Percentiles rank a stretch among this genome's conserved stretches.
Evolutionary conservation across 805 yeast genomes (phyloP).

Genomic region (Zygotorulaspora sp.): DNA sequence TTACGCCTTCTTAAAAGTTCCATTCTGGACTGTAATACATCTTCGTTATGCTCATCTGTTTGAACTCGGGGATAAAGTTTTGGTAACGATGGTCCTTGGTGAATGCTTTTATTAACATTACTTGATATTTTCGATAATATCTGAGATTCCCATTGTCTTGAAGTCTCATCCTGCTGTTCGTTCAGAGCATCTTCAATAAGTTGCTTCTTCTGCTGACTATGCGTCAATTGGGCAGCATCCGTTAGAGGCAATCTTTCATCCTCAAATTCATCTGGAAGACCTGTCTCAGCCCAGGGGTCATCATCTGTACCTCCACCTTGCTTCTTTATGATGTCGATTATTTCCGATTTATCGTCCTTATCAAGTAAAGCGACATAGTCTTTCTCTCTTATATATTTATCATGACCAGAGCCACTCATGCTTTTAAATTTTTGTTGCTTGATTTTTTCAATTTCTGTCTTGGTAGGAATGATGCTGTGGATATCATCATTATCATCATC

Average conservation of each 20-base stretch:
- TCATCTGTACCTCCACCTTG: slow-evolving; percentile 18
- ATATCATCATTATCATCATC: slow-evolving; percentile 3
- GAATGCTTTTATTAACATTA: not conserved
- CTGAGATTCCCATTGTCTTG: slow-evolving; percentile 20
- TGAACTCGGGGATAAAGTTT: slow-evolving; percentile 5
- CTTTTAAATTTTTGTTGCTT: slow-evolving; percentile 8
- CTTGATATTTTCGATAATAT: slow-evolving; percentile 12
- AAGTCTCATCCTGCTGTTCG: slow-evolving; percentile 6
- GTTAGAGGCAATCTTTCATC: slow-evolving; percentile 30
- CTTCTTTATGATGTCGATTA: slow-evolving; percentile 21
- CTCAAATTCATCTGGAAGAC: slow-evolving; percentile 17
- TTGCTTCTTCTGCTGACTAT: slow-evolving; percentile 12
- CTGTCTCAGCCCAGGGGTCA: slow-evolving; percentile 12
- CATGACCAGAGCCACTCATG: not conserved
- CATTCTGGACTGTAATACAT: slow-evolving; percentile 6
- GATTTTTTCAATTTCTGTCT: slow-evolving; percentile 15
- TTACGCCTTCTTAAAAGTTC: slow-evolving; percentile 7
- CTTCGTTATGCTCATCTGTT: slow-evolving; percentile 4
- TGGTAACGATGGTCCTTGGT: slow-evolving; percentile 3
- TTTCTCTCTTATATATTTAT: slow-evolving; percentile 16
- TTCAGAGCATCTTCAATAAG: slow-evolving; percentile 23
- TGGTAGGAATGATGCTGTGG: slow-evolving; percentile 7
- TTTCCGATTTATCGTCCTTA: slow-evolving; percentile 27
- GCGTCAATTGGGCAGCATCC: slow-evolving; percentile 13
- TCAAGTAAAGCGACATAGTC: slow-evolving; percentile 27